A percentile compares a stretch with the other conserved stretches of the same genome.
These are phyloP conservation scores for Colletotrichum sojae DNA, from an alignment of 2,329 filamentous ascomycete species.

Conservation along the genomic window DNA sequence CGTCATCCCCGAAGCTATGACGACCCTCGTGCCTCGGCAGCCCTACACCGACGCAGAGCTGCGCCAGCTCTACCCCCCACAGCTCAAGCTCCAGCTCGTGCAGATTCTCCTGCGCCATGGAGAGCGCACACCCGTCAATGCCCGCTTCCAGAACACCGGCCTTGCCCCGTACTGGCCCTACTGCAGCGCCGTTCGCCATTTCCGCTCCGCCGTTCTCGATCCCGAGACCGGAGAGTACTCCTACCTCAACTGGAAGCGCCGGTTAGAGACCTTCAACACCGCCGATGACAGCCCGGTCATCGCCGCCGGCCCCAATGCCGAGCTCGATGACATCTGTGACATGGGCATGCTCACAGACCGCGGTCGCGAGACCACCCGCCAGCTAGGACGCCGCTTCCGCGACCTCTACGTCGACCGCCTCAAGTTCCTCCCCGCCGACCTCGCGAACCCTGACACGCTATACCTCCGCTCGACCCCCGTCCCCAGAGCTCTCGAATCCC, in stretches of 20 bases:
- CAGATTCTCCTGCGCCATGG: conserved; percentile 88
- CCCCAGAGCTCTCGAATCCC: conserved; percentile 81
- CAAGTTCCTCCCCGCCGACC: conserved; percentile 74
- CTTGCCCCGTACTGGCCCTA: conserved; percentile 88
- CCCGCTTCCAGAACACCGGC: conserved; percentile 87
- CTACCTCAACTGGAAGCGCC: conserved; percentile 74
- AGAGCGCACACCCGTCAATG: conserved; percentile 85
- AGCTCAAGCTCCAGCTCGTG: conserved; percentile 87
- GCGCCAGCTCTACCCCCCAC: conserved; percentile 81
- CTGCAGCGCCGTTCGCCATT: conserved; percentile 81
- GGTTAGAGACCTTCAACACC: conserved; percentile 85
- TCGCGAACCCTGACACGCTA: conserved; percentile 68
- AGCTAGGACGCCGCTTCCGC: conserved; percentile 77
- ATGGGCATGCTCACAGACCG: conserved; percentile 82
- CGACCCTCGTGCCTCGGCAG: conserved; percentile 79
- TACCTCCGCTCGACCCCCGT: conserved; percentile 83
- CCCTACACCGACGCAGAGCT: conserved; percentile 89
- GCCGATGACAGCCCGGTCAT: conserved; percentile 76
- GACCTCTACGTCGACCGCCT: conserved; percentile 82
- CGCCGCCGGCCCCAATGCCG: conserved; percentile 75
- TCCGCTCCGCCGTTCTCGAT: conserved; percentile 69
- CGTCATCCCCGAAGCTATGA: conserved; percentile 69
- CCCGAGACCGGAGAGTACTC: conserved; percentile 57
- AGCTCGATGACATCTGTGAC: conserved; percentile 87
- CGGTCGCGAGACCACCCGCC: conserved; percentile 79